Evolutionary conservation across 331 rosid species (phyloP).

Genomic region (Quercus tomentella): DNA sequence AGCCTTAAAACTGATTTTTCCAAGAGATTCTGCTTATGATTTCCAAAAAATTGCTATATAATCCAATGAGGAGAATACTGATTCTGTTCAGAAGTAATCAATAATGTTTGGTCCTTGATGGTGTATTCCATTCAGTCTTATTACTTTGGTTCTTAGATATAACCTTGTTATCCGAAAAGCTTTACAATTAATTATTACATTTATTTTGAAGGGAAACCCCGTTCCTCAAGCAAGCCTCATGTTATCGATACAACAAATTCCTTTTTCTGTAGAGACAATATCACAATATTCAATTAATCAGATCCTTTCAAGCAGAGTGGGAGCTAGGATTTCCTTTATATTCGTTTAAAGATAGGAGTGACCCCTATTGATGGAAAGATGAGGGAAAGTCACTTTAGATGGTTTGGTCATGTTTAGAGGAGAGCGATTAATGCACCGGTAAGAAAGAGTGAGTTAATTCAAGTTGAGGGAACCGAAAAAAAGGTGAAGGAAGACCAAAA

Average conservation of each 20-base stretch:
- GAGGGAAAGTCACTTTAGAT: too few species aligned
- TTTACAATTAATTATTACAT: not conserved
- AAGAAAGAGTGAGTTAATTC: too few species aligned
- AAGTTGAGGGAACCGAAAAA: too few species aligned
- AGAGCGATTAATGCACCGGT: too few species aligned
- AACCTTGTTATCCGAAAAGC: too few species aligned
- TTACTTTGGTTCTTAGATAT: not conserved
- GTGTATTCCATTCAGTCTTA: not conserved
- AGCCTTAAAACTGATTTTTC: conserved; percentile 8
- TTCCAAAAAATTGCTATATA: not conserved
- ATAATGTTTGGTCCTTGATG: not conserved
- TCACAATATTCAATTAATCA: not conserved
- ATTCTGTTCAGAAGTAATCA: not conserved
- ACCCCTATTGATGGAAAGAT: too few species aligned
- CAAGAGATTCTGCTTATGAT: not conserved
- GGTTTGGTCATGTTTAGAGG: too few species aligned
- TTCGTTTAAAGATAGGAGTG: too few species aligned
- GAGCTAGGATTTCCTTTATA: not conserved
- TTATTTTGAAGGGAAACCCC: not conserved
- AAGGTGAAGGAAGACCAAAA: too few species aligned
- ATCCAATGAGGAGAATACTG: not conserved
- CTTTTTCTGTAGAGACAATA: not conserved
- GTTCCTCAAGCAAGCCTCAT: not conserved
- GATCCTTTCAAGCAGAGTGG: not conserved
- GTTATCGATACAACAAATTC: not conserved